Percentiles rank a stretch among this genome's conserved stretches.
These are phyloP conservation scores for Neofusicoccum cordaticola DNA, from an alignment of 2,329 filamentous ascomycete genomes.

Conservation along the genomic window DNA sequence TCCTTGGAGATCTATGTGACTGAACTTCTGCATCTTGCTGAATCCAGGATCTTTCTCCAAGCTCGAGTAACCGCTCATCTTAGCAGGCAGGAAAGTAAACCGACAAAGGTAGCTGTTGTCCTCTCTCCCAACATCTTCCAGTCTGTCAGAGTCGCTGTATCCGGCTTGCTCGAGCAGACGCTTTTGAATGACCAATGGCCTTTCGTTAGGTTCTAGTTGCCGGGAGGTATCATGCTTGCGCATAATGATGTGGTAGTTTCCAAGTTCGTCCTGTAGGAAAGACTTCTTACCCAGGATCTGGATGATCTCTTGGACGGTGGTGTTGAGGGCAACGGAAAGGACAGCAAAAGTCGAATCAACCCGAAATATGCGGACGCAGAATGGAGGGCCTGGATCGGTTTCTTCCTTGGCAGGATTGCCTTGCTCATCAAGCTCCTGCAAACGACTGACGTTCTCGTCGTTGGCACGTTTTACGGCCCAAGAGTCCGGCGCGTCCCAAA, in stretches of 20 bases:
- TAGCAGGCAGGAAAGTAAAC: slow-evolving; percentile 89
- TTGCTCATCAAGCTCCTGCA: slow-evolving; percentile 65
- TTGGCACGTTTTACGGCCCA: slow-evolving; percentile 81
- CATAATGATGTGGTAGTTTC: slow-evolving; percentile 94
- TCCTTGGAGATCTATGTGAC: slow-evolving; percentile 86
- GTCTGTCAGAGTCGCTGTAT: slow-evolving; percentile 78
- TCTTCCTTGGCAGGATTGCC: slow-evolving; percentile 67
- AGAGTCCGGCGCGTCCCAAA: slow-evolving; percentile 93
- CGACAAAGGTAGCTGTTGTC: slow-evolving; percentile 97
- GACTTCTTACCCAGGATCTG: slow-evolving; percentile 92
- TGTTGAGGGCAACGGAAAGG: slow-evolving; percentile 77
- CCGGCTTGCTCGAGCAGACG: slow-evolving; percentile 85
- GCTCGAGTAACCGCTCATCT: slow-evolving; percentile 74
- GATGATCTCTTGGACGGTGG: slow-evolving; percentile 82
- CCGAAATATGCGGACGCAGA: slow-evolving; percentile 93
- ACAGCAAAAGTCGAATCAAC: slow-evolving; percentile 93
- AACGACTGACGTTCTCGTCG: slow-evolving; percentile 59
- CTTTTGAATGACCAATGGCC: slow-evolving; percentile 89
- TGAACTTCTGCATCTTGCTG: slow-evolving; percentile 83
- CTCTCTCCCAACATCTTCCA: slow-evolving; percentile 92
- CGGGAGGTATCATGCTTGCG: slow-evolving; percentile 87
- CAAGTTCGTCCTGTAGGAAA: slow-evolving; percentile 81
- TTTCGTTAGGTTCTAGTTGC: slow-evolving; percentile 73
- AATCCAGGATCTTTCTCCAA: slow-evolving; percentile 76
- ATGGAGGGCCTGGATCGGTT: slow-evolving; percentile 68